Base-by-base conservation (phyloP, 2,329 filamentous ascomycete genomes). In the Pezicula rhizophila region DNA sequence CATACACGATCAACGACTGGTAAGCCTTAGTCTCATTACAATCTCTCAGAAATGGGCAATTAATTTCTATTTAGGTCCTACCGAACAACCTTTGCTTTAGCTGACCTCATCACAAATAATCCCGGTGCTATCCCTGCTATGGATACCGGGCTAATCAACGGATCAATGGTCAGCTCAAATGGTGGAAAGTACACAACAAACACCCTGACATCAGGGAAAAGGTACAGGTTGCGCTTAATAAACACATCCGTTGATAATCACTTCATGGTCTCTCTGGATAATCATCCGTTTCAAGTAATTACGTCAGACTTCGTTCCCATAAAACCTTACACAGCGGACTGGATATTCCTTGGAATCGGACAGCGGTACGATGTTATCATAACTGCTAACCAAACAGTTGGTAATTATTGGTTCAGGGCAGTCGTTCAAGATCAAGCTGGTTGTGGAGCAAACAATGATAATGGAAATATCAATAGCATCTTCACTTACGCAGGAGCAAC, bases 251-350 rank as follows among this genome's bases (percentile, higher is more conserved):
- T 80, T 6, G 55, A 56, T 34, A 68, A 67, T 25, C 64, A 64
- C 46, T 69, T 71, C 55, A 60, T 62, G 26, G 66, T 78, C 53
- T 67, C 65, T 39, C 74, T 79, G 46, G 76, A 78, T 57, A 71
- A 75, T 50, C 80, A 84, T 23, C 28, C 42, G 3, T 58, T 79
- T 2, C 83, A 82, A 0, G 77, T 75, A 7, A 71, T 88, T 43
- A 82, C 83, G 66, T 87, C 87, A 60, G 72, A 84, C 41, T 61
- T 71, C 10, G 77, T 83, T 0, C 77, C 79, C 1, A 71, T 84
- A 77, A 10, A 69, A n/a, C 82, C 84, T 0, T 87, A 84, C 61
- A 68, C 75, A 2, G 80, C 80, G 0, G 68, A 76, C 8, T 72
- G 79, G 4, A 66, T 86, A 26, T 79, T 73, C 11, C 67, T 86